Base-by-base conservation (phyloP, 345 rosid genomes). In the Barbarea vulgaris region DNA sequence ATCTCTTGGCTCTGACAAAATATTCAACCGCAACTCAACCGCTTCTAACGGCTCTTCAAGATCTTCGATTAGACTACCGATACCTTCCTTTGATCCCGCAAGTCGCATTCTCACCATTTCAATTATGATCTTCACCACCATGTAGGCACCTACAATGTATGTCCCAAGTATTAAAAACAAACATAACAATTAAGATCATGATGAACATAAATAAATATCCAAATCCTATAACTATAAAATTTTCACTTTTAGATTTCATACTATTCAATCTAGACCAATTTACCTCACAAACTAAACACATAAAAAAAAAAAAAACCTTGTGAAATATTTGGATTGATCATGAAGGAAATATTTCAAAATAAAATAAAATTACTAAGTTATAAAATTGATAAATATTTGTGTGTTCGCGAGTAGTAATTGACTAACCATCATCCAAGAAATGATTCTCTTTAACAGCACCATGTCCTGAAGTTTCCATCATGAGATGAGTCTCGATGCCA, bases 381-480 rank as follows among this genome's bases (percentile, higher is more conserved):
- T 39, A 39, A 39, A 39, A 39, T 13, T 39, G 47, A 42, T 42
- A 42, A 13, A 42, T 42, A 42, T 15, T 42, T 41, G 13, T 41
- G 46, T 41, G 46, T 1, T 1, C 2, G 5, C 6, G 14, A 14
- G 13, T 63, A 28, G 18, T 62, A 24, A 31, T 3, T 3, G 10
- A 36, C 27, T 31, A 56, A 94, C 98, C 97, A 75, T 94, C 97
- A 67, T 91, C 98, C 5, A 94, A 84, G 81, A 87, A 91, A 85
- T 91, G 79, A 74, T 94, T 94, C 86, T 94, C 97, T 73, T 86
- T 88, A 42, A 91, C 86, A 72, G 98, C 97, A 44, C 98, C 98
- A 72, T 91, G 98, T 4, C 97, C 97, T 2, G 98, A 89, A 15
- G 96, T 94, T 83, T 94, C 98, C 97, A 94, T 94, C 97, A 90